These are phyloP conservation scores for Leersia perrieri DNA, from an alignment of 176 grass and related monocot species.

Conservation along the genomic window DNA sequence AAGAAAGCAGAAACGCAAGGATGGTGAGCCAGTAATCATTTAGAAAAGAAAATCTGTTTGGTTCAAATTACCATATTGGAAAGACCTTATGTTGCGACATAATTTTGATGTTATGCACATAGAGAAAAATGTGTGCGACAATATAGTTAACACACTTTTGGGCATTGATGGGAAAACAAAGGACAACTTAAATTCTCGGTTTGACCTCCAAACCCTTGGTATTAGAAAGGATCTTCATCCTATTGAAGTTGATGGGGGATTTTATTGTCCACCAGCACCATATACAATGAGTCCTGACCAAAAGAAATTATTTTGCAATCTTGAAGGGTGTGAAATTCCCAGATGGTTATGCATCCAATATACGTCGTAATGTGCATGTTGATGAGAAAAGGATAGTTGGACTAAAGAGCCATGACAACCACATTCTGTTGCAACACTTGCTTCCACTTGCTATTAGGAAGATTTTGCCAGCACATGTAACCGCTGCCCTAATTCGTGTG, in stretches of 20 bases:
- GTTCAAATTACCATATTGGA: conserved; percentile 7
- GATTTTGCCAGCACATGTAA: neutral
- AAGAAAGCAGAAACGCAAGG: neutral
- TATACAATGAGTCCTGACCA: neutral
- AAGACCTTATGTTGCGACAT: neutral
- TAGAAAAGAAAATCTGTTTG: neutral
- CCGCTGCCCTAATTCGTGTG: neutral
- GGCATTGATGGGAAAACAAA: neutral
- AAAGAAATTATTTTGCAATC: neutral
- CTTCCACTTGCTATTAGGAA: neutral
- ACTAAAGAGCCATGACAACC: too few relatives aligned
- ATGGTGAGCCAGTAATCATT: neutral
- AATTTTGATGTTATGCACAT: conserved; percentile 7
- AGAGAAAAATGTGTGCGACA: too few relatives aligned
- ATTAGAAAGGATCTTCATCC: too few relatives aligned
- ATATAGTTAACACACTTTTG: neutral
- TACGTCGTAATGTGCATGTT: neutral
- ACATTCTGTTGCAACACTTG: neutral
- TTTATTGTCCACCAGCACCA: neutral
- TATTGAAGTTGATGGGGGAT: neutral
- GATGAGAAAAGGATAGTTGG: neutral
- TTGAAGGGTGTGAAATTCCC: neutral
- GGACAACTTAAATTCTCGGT: neutral
- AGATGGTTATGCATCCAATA: neutral
- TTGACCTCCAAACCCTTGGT: neutral